Conservation (phyloP, 2,329 filamentous ascomycete species). For the Delphinella strobiligena region DNA sequence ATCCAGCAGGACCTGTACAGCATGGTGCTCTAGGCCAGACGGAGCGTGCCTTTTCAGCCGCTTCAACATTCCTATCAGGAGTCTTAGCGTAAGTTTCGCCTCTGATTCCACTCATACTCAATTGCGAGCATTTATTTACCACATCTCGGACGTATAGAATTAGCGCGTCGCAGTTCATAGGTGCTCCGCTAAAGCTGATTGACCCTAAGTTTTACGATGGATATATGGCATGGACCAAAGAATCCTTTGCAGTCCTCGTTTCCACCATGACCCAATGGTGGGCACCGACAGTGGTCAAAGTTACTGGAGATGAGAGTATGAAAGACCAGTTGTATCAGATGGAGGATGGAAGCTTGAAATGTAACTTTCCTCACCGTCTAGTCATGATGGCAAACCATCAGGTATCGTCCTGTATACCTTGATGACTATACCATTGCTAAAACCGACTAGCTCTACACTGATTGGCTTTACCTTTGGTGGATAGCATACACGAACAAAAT, state of each 20-base stretch:
- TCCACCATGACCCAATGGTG: conserved; percentile 77
- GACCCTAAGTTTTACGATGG: conserved; percentile 69
- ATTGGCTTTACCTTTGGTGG: conserved; percentile 87
- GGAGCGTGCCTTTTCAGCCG: conserved; percentile 37
- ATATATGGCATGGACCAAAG: conserved; percentile 80
- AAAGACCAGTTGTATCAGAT: conserved; percentile 59
- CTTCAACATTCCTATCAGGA: conserved; percentile 38
- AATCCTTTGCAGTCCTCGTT: conserved; percentile 66
- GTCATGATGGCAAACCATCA: conserved; percentile 81
- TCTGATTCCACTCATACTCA: neutral
- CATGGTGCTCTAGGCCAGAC: conserved; percentile 37
- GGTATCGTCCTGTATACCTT: conserved; percentile 15
- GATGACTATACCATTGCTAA: conserved; percentile 54
- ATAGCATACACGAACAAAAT: conserved; percentile 61
- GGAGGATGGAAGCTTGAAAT: conserved; percentile 57
- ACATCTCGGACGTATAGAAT: conserved; percentile 24
- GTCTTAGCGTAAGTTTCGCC: conserved; percentile 29
- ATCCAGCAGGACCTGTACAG: conserved; percentile 31
- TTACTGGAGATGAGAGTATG: conserved; percentile 73
- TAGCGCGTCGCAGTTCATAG: conserved; percentile 61
- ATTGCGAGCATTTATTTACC: conserved; percentile 1
- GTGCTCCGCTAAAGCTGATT: conserved; percentile 61
- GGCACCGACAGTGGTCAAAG: conserved; percentile 65
- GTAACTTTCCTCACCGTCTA: conserved; percentile 67
- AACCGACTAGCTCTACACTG: conserved; percentile 54